Evolutionary conservation across 306 rosid species (phyloP).

Genomic region (Quillaja saponaria): DNA sequence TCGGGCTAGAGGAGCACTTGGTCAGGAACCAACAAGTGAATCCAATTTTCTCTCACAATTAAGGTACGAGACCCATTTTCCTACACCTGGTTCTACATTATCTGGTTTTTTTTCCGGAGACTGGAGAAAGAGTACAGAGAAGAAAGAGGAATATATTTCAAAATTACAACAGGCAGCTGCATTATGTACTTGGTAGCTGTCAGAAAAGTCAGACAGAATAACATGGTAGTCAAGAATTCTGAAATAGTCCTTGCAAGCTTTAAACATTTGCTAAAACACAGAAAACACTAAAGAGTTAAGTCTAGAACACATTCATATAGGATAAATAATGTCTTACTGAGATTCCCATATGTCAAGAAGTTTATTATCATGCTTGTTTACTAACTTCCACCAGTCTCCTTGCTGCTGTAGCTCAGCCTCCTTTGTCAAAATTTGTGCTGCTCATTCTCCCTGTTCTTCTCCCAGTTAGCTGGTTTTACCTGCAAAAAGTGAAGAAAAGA

Average conservation of each 20-base stretch:
- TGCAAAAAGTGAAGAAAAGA: constrained; percentile 25
- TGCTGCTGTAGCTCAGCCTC: constrained; percentile 71
- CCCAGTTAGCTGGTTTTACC: constrained; percentile 71
- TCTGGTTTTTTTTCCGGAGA: constrained; percentile 63
- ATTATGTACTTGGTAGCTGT: constrained; percentile 5
- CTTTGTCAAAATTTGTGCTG: constrained; percentile 68
- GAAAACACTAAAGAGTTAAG: not conserved
- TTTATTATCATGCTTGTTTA: constrained; percentile 40
- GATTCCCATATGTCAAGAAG: constrained; percentile 57
- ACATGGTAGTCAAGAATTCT: too few relatives aligned
- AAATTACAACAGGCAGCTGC: constrained; percentile 1
- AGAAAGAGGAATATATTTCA: not conserved
- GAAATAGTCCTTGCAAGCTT: too few relatives aligned
- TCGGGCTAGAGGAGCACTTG: constrained; percentile 83
- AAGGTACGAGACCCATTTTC: constrained; percentile 95
- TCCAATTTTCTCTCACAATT: constrained; percentile 91
- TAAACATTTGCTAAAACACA: not conserved
- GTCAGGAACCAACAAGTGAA: constrained; percentile 70
- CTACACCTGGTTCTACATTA: constrained; percentile 79
- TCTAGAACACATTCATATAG: not conserved
- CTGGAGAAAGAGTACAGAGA: not conserved
- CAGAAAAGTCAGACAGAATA: constrained; percentile 7
- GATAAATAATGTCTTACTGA: constrained; percentile 43
- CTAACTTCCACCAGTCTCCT: constrained; percentile 50
- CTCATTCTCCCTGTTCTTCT: constrained; percentile 65